A percentile compares a stretch with the other conserved stretches of the same genome.
phyloP scores from a whole-genome alignment of 2,329 filamentous ascomycete species.

The Fusarium sp. region DNA sequence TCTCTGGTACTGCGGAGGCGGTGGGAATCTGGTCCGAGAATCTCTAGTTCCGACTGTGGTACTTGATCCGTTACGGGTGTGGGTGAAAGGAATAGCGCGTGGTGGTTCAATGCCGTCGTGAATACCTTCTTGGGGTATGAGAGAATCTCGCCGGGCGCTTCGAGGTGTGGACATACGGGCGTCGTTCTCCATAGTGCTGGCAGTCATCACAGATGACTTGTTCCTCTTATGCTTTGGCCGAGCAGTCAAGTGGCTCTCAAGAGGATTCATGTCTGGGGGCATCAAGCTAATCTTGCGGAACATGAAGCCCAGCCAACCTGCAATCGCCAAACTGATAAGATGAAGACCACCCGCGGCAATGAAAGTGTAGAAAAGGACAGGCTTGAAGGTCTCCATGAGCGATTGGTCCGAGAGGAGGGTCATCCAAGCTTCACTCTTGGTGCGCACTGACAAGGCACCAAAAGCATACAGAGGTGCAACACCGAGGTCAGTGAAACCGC shows the following conservation, averaged over 20 bases:
- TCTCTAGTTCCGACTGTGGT: constrained; percentile 65
- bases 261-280: constrained; percentile 94
- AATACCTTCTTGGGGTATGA: constrained; percentile 57
- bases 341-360: constrained; percentile 75
- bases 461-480: constrained; percentile 68
- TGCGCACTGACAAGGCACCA: constrained; percentile 59
- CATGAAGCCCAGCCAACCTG: constrained; percentile 78
- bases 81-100: constrained; percentile 78
- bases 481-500: constrained; percentile 74
- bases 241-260: constrained; percentile 86
- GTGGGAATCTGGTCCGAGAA: constrained; percentile 66
- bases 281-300: constrained; percentile 86
- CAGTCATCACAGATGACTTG: constrained; percentile 65
- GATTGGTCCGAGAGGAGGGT: constrained; percentile 71
- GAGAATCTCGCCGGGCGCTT: constrained; percentile 57
- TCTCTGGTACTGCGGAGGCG: constrained; percentile 64
- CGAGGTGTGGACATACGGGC: constrained; percentile 67
- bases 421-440: constrained; percentile 67
- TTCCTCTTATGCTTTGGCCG: constrained; percentile 79
- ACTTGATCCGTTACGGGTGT: constrained; percentile 75
- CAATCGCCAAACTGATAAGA: constrained; percentile 74
- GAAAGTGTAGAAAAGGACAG: constrained; percentile 75
- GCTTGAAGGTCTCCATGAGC: constrained; percentile 69
- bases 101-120: constrained; percentile 60
- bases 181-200: constrained; percentile 59